Evolutionary conservation across 140 eudicot species (phyloP), one percentile per base, ranked within the genome.

Genomic region (Anethum foeniculum): DNA sequence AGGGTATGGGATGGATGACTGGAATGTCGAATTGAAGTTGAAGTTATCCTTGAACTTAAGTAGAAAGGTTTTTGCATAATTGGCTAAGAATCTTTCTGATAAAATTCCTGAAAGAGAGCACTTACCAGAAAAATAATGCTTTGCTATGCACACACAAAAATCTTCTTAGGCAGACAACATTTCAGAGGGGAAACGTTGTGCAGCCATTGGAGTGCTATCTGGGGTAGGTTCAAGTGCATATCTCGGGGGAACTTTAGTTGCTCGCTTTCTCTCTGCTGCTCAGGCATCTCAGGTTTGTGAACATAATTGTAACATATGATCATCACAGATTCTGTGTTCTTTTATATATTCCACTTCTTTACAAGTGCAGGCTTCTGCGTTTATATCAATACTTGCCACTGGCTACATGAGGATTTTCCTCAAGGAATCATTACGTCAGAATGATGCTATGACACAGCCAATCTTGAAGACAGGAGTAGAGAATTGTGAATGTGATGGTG

Each of bases 331-430:
- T 16, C 14, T 34, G 46, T 49, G 27, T 21, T 77, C 77, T 11
- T 11, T 32, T 34, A 15, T 34, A 34, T 34, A 34, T 32, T 52
- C 77, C 23, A 43, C 21, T 75, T 25, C 1, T 77, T 15, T 18
- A 38, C 19, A 64, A 32, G 7, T 71, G 25, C 78, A 86, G 90
- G 88, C 83, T 3, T 86, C 91, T 30, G 81, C 91, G 32, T 67
- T 80, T 44, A 41, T 75, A 62, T 69, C 91, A 25, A 48, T 85
- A 78, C 80, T 73, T 16, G 91, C 91, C 3, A 77, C 76, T 30
- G 82, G 80, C 41, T 87, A 87, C 82, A 87, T 87, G 91, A 82
- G 82, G 46, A 68, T 83, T 49, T 84, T 84, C 78, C 85, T 87
- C 13, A 54, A 80, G 78, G 91, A 87, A 14, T 44, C 83, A 23